Percentiles rank a stretch among this genome's conserved stretches.
Conservation (phyloP, 371 early-diverging fungal species). For the Saksenaea oblongispora region DNA sequence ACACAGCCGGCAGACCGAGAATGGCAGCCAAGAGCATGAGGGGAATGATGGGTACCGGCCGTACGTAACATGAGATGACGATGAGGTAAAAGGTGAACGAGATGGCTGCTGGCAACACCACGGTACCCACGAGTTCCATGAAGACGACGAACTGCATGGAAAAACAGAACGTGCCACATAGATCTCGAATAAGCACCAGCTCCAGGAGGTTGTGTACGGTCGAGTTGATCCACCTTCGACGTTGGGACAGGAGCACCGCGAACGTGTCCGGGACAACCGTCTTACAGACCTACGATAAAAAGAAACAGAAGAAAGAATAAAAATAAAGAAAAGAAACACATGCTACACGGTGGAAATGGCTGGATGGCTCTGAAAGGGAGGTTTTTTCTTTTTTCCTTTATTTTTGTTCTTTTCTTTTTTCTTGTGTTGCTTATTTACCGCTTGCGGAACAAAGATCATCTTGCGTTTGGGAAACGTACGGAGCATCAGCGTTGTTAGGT, state of each 20-base stretch:
- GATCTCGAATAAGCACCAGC: conserved; percentile 83
- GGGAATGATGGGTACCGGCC: conserved; percentile 62
- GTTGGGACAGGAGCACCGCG: conserved; percentile 86
- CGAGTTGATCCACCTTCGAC: conserved; percentile 97
- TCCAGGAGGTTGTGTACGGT: conserved; percentile 94
- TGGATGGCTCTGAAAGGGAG: no score
- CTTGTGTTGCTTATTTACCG: conserved; percentile 40
- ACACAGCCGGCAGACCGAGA: conserved; percentile 84
- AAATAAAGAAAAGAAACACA: background rate
- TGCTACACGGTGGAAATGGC: background rate
- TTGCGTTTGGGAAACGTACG: conserved; percentile 91
- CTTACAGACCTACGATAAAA: conserved; percentile 66
- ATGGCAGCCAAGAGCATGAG: conserved; percentile 69
- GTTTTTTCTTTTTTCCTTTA: background rate
- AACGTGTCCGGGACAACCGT: conserved; percentile 95
- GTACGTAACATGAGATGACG: conserved; percentile 61
- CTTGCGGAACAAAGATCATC: conserved; percentile 91
- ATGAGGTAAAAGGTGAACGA: conserved; percentile 79
- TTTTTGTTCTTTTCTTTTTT: background rate
- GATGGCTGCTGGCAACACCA: conserved; percentile 93
- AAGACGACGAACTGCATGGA: conserved; percentile 96
- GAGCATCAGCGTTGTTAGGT: conserved; percentile 93
- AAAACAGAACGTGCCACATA: conserved; percentile 96
- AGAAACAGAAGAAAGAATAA: background rate
- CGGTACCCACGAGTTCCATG: conserved; percentile 93